These are phyloP conservation scores for Chalciporus chontae DNA, from an alignment of 768 basidiomycete species.

Conservation along the genomic window DNA sequence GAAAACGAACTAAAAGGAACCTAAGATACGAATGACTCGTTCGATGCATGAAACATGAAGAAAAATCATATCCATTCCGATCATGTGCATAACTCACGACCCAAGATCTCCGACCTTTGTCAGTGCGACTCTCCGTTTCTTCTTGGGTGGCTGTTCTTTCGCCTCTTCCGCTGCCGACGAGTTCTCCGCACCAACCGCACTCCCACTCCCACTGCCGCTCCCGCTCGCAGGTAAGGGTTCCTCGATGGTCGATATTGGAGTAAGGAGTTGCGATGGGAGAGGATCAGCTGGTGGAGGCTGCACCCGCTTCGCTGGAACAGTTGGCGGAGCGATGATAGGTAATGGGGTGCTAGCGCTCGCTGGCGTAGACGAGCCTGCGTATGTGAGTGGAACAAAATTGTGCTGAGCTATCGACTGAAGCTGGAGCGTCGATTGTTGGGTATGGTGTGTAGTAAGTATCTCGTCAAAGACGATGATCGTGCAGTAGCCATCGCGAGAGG, in stretches of 20 bases:
- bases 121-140: slow-evolving; percentile 78
- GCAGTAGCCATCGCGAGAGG: slow-evolving; percentile 96
- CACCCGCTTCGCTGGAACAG: slow-evolving; percentile 34
- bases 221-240: slow-evolving; percentile 15
- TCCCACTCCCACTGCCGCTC: slow-evolving; percentile 17
- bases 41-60: slow-evolving; percentile 3
- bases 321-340: slow-evolving; percentile 30
- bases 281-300: slow-evolving; percentile 28
- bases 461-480: slow-evolving; percentile 95
- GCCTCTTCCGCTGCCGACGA: slow-evolving; percentile 16
- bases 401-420: slow-evolving; percentile 88
- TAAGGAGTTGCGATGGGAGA: slow-evolving; percentile 14
- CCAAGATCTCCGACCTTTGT: slow-evolving; percentile 62
- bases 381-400: slow-evolving; percentile 64
- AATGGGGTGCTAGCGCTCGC: slow-evolving; percentile 33
- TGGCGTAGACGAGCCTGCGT: slow-evolving; percentile 24
- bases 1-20: slow-evolving; percentile 12
- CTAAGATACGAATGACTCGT: slow-evolving; percentile 9
- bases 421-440: slow-evolving; percentile 88
- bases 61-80: neutral
- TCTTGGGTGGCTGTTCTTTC: slow-evolving; percentile 66
- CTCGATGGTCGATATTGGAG: slow-evolving; percentile 30
- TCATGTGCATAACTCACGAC: slow-evolving; percentile 14
- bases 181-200: slow-evolving; percentile 9
- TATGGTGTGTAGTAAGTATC: slow-evolving; percentile 81